Conservation (phyloP, 164 flowering plant genomes). For the Magnolia kwangsiensis region DNA sequence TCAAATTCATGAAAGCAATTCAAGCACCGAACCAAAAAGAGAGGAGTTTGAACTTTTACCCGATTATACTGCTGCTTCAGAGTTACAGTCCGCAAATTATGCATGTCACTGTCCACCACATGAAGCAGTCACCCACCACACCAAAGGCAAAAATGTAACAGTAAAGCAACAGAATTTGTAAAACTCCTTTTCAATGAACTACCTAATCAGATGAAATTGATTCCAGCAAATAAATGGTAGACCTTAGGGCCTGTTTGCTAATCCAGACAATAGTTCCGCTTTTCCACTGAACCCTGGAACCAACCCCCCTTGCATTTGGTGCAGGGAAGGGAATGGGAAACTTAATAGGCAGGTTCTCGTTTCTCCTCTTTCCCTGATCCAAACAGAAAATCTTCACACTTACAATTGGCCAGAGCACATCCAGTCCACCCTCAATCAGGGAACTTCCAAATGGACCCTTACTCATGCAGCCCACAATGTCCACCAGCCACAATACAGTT, state of each 20-base stretch:
- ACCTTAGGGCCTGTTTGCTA: too few relatives aligned
- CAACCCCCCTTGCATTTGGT: too few relatives aligned
- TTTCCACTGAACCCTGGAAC: too few relatives aligned
- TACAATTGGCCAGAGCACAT: neutral
- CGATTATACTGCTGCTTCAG: constrained; percentile 82
- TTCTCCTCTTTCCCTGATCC: neutral
- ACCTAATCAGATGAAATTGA: too few relatives aligned
- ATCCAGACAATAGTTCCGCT: too few relatives aligned
- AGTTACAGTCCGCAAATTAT: constrained; percentile 67
- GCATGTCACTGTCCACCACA: constrained; percentile 57
- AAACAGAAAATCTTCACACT: neutral
- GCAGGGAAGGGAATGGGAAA: too few relatives aligned
- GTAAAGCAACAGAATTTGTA: neutral
- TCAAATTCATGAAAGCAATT: neutral
- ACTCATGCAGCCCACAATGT: neutral
- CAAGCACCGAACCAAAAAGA: neutral
- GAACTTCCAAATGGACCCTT: neutral
- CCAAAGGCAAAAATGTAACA: neutral
- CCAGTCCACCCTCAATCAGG: neutral
- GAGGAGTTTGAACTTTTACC: constrained; percentile 35
- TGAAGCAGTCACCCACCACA: constrained; percentile 5
- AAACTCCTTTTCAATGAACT: too few relatives aligned
- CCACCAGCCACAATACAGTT: neutral
- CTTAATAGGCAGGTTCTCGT: too few relatives aligned
- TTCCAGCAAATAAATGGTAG: too few relatives aligned